These are phyloP conservation scores for Sutorius eximius DNA, from an alignment of 1,284 basidiomycete genomes.

Conservation along the genomic window DNA sequence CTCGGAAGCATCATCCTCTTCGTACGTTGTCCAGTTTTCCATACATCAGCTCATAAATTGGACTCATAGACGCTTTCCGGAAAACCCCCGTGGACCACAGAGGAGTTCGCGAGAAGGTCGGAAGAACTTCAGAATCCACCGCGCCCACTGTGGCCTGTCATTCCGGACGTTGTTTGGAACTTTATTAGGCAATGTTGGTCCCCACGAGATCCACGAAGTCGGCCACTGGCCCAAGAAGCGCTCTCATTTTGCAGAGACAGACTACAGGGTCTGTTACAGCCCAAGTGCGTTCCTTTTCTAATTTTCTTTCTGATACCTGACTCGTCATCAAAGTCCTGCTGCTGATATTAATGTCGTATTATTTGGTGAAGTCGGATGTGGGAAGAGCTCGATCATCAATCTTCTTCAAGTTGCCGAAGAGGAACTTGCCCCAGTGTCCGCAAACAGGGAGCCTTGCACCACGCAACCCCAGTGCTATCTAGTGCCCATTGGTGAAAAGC, in stretches of 20 bases:
- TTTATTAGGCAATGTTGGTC: slow-evolving; percentile 13
- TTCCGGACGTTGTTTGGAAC: slow-evolving; percentile 4
- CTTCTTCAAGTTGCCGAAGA: slow-evolving; percentile 3
- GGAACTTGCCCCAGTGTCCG: slow-evolving; percentile 2
- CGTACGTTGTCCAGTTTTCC: neutral
- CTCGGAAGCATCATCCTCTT: slow-evolving; percentile 12
- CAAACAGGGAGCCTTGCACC: slow-evolving; percentile 9
- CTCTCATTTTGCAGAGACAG: neutral
- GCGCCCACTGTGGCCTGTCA: neutral
- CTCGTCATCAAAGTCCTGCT: neutral
- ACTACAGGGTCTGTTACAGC: neutral
- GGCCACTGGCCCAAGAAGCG: slow-evolving; percentile 3
- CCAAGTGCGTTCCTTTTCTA: neutral
- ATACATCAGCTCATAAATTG: neutral
- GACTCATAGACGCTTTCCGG: slow-evolving; percentile 2
- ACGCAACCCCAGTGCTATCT: slow-evolving; percentile 1
- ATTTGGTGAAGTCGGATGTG: slow-evolving; percentile 12
- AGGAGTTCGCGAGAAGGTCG: neutral
- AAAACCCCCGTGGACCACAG: neutral
- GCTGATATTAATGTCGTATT: slow-evolving; percentile 11
- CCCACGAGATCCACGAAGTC: neutral
- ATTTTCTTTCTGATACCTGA: neutral
- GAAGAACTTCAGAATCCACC: slow-evolving; percentile 1
- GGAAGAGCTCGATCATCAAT: slow-evolving; percentile 20
- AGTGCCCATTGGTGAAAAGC: neutral